Evolutionary conservation across 208 protist genomes (phyloP), one percentile per base, ranked within the genome.

Genomic region (Leishmania mexicana): DNA sequence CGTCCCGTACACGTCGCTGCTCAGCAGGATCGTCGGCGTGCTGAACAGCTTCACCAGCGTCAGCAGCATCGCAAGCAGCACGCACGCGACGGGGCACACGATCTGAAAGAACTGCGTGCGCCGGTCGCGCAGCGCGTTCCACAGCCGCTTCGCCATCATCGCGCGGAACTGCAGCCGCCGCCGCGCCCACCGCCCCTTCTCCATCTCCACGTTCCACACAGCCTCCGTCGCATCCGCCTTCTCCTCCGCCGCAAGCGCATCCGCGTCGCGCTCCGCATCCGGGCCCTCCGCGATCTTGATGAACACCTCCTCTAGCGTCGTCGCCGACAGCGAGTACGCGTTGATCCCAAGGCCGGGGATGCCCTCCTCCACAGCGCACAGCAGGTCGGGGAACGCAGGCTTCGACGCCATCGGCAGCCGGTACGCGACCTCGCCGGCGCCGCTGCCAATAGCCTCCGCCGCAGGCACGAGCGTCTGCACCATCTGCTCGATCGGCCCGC

Each of bases 241-340:
- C 17, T 28, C 49, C n/a, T 45, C 19, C 35, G 19, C 72, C 51
- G 21, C 72, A 31, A 54, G 45, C 49, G 21, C 71, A 19, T 38
- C 47, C 72, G 24, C 51, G 49, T 45, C 49, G 72, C 17, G 31
- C 17, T 38, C 72, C 49, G 17, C 35, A 2, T 28, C 75, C 53
- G 51, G 68, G 65, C 79, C 79, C 67, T 85, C 76, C 45, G 87
- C 89, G 64, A 95, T 88, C 51, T 83, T 67, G 31, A 97, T 62
- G 76, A 97, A 97, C 7, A 95, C 83, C 76, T 97, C 89, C 82
- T 97, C 94, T 49, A 97, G 77, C 45, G 92, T 94, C 21, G 93
- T 95, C 40, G 85, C 87, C 49, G 90, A 89, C 35, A 97, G 77
- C 40, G 89, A 86, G 85, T 92, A 95, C 19, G 58, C 81, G 67